Conservation (phyloP, 805 yeast species). For the Kodamaea leandrae region DNA sequence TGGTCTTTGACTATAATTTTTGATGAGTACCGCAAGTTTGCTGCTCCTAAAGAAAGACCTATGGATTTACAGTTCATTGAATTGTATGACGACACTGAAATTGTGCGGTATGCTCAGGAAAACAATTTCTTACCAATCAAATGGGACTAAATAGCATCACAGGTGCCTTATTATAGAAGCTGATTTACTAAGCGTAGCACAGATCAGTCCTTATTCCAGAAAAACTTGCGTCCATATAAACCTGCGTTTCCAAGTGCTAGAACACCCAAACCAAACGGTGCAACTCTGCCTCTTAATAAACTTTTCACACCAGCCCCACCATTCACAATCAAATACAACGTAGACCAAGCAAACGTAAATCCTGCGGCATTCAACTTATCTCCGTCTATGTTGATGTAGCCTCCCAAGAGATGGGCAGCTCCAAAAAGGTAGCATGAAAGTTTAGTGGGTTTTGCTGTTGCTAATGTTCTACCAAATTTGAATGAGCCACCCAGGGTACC, state of each 20-base stretch:
- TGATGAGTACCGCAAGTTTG: slow-evolving; percentile 92
- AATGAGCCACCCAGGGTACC: slow-evolving; percentile 21
- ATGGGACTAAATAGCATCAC: neutral
- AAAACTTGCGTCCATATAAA: slow-evolving; percentile 68
- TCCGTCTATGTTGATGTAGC: slow-evolving; percentile 73
- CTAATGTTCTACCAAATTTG: slow-evolving; percentile 18
- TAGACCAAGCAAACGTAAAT: slow-evolving; percentile 76
- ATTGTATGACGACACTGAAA: slow-evolving; percentile 68
- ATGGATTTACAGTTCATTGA: slow-evolving; percentile 96
- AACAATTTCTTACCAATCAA: slow-evolving; percentile 2
- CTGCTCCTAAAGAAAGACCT: slow-evolving; percentile 92
- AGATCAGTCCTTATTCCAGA: slow-evolving; percentile 35
- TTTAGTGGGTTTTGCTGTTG: slow-evolving; percentile 32
- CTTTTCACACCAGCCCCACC: slow-evolving; percentile 56
- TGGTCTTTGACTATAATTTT: slow-evolving; percentile 95
- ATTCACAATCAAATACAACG: slow-evolving; percentile 69
- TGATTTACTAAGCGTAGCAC: too few species aligned
- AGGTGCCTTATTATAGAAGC: too few species aligned
- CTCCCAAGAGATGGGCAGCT: slow-evolving; percentile 60
- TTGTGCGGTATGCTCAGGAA: slow-evolving; percentile 51
- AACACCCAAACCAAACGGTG: slow-evolving; percentile 58
- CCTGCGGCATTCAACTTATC: slow-evolving; percentile 81
- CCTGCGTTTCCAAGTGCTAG: slow-evolving; percentile 62
- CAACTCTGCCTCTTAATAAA: slow-evolving; percentile 53
- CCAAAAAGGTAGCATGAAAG: slow-evolving; percentile 56